A percentile compares a stretch with the other conserved stretches of the same genome.
Conservation (phyloP, 2,329 filamentous ascomycete species). For the Scedosporium aurantiacum region DNA sequence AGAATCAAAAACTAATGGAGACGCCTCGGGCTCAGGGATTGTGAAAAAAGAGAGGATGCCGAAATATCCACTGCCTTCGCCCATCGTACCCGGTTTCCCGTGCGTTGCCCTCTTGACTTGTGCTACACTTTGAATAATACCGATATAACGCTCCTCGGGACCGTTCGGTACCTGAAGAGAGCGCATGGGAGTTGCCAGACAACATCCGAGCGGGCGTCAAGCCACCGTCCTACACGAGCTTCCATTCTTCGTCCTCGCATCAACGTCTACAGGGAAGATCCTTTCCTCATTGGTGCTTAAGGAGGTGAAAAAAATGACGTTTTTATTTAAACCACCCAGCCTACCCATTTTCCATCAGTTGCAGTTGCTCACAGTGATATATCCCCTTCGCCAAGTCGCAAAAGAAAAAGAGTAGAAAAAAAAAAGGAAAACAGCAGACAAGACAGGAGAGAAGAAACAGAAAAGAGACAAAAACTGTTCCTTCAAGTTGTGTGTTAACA, state of each 20-base stretch:
- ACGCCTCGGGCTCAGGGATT: no score
- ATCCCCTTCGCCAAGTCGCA: slow-evolving; percentile 1
- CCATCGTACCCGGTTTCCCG: no score
- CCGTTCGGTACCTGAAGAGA: no score
- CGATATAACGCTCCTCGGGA: no score
- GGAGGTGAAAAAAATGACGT: not conserved
- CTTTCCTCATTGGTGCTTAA: not conserved
- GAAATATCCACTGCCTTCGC: no score
- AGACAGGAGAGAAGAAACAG: not conserved
- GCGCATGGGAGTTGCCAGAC: no score
- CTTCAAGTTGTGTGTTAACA: no score
- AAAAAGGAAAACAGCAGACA: not conserved
- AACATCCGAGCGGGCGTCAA: not conserved
- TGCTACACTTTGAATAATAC: no score
- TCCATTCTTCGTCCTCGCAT: not conserved
- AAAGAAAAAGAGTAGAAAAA: not conserved
- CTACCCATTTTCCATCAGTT: not conserved
- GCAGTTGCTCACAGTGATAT: not conserved
- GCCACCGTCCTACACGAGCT: slow-evolving; percentile 12
- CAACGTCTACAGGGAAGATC: not conserved
- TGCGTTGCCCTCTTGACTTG: no score
- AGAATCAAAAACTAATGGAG: no score
- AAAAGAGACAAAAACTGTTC: not conserved
- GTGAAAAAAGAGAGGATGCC: no score
- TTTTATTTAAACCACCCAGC: slow-evolving; percentile 2